phyloP scores from a whole-genome alignment of 2,329 filamentous ascomycete genomes.

The Pseudogymnoascus sp. region DNA sequence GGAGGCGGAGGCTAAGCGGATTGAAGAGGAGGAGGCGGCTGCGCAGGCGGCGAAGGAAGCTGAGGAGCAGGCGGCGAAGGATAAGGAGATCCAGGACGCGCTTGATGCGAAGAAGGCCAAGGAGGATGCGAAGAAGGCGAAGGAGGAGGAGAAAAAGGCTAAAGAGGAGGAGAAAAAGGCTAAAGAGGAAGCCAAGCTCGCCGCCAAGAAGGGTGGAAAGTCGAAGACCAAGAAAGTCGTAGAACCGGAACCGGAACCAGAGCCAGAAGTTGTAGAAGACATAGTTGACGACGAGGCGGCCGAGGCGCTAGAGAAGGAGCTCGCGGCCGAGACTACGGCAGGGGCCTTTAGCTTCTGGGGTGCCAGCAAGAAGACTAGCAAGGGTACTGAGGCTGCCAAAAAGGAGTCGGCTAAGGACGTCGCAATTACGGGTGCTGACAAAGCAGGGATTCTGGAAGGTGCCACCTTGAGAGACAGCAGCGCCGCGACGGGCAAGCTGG shows the following conservation, averaged over 20 bases:
- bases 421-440: conserved; percentile 47
- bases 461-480: conserved; percentile 33
- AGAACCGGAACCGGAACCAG: conserved; percentile 22
- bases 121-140: conserved; percentile 35
- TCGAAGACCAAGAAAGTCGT: conserved; percentile 26
- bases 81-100: conserved; percentile 36
- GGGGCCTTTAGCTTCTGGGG: conserved; percentile 53
- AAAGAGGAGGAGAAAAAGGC: conserved; percentile 34
- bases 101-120: conserved; percentile 35
- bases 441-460: conserved; percentile 44
- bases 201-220: conserved; percentile 32
- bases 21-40: conserved; percentile 20
- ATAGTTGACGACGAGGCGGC: conserved; percentile 22
- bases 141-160: conserved; percentile 35
- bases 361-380: conserved; percentile 39
- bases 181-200: conserved; percentile 38
- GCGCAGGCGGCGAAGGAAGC: conserved; percentile 29
- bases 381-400: conserved; percentile 32
- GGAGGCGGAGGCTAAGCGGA: conserved; percentile 31
- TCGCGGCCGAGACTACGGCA: background rate
- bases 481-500: conserved; percentile 34
- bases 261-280: conserved; percentile 24
- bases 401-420: conserved; percentile 35
- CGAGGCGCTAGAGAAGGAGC: conserved; percentile 16
- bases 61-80: conserved; percentile 33